These are phyloP conservation scores for Arabidopsis suecica DNA, from an alignment of 345 rosid species.

Conservation along the genomic window DNA sequence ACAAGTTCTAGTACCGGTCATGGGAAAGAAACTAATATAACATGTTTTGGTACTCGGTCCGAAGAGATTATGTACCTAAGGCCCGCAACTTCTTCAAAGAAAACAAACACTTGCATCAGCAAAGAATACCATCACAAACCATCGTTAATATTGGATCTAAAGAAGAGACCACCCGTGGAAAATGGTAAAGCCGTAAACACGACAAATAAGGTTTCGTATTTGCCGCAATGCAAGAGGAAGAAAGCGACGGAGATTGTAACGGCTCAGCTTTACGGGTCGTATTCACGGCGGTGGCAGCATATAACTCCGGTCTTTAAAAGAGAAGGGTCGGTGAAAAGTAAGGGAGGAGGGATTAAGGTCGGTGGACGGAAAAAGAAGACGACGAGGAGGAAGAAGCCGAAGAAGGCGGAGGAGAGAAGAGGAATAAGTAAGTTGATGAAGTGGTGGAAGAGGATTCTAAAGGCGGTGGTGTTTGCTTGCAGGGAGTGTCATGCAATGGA, in stretches of 20 bases:
- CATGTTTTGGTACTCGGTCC: conserved; percentile 32
- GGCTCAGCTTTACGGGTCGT: conserved; percentile 60
- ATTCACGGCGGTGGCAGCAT: conserved; percentile 74
- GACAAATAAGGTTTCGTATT: conserved; percentile 36
- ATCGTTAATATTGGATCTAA: conserved; percentile 3
- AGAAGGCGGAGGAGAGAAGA: conserved; percentile 29
- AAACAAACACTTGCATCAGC: background rate
- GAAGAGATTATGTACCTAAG: background rate
- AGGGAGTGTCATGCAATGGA: conserved; percentile 90
- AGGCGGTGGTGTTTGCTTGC: conserved; percentile 62
- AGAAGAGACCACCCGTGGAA: conserved; percentile 19
- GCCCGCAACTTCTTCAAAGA: background rate
- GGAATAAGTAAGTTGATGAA: conserved; percentile 38
- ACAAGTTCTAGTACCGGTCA: background rate
- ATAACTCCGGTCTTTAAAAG: conserved; percentile 61
- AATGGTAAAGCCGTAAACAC: conserved; percentile 16
- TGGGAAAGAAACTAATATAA: conserved; percentile 36
- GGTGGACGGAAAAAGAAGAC: conserved; percentile 34
- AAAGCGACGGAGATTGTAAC: conserved; percentile 59
- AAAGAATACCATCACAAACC: conserved; percentile 10
- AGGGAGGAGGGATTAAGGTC: conserved; percentile 41
- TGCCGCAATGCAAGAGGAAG: conserved; percentile 44
- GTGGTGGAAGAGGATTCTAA: conserved; percentile 57
- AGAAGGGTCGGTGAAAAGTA: conserved; percentile 53
- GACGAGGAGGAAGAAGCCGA: conserved; percentile 17